phyloP scores from a whole-genome alignment of 2,329 filamentous ascomycete genomes.

The Ascochyta lentis region DNA sequence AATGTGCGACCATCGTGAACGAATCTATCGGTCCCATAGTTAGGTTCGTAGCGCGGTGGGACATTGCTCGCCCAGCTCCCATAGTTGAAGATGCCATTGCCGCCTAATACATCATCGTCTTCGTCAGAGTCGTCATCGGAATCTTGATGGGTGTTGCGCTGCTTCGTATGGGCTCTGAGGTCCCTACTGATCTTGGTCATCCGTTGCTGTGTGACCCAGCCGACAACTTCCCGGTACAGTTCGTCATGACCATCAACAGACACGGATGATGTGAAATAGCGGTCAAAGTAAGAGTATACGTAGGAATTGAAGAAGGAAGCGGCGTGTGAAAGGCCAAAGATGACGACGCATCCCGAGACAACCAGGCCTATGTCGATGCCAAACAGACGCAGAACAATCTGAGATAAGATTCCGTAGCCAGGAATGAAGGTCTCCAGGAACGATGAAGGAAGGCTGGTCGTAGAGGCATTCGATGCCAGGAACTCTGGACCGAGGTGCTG shows the following conservation, averaged over 20 bases:
- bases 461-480: constrained; percentile 23
- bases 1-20: constrained; percentile 51
- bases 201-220: constrained; percentile 53
- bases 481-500: constrained; percentile 24
- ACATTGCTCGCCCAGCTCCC: constrained; percentile 57
- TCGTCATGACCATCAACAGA: constrained; percentile 55
- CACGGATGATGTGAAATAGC: constrained; percentile 52
- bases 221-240: constrained; percentile 52
- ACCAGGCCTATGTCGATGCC: constrained; percentile 58
- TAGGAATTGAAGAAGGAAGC: constrained; percentile 47
- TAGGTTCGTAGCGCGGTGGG: constrained; percentile 58
- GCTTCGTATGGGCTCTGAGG: constrained; percentile 51
- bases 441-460: constrained; percentile 51
- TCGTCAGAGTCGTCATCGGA: constrained; percentile 43
- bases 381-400: constrained; percentile 50
- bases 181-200: constrained; percentile 47
- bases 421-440: constrained; percentile 60
- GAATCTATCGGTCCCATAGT: constrained; percentile 55
- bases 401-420: constrained; percentile 57
- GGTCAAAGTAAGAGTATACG: constrained; percentile 8
- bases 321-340: constrained; percentile 45
- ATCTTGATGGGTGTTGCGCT: constrained; percentile 42
- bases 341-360: constrained; percentile 52
- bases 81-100: constrained; percentile 57
- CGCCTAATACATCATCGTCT: constrained; percentile 47